Conservation (phyloP, 2,329 filamentous ascomycete species). For the Fusarium sacchari region DNA sequence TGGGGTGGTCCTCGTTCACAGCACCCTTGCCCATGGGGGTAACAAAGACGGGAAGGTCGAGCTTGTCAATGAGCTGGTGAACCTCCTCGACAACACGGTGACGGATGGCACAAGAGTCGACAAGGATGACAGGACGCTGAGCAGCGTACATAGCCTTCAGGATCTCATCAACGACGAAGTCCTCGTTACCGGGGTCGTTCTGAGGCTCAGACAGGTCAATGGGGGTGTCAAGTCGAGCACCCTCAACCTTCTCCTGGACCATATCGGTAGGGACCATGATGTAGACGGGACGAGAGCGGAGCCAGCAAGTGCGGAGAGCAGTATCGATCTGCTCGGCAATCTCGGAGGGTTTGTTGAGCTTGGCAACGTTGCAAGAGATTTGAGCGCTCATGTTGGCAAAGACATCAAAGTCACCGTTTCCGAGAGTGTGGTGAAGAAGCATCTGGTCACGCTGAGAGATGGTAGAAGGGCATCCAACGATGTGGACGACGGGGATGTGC, state of each 20-base stretch:
- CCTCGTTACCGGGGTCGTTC: constrained; percentile 77
- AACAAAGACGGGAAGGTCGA: constrained; percentile 83
- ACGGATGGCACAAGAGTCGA: constrained; percentile 85
- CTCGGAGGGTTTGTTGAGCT: constrained; percentile 74
- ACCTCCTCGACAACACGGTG: constrained; percentile 79
- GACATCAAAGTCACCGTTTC: constrained; percentile 83
- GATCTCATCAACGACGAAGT: constrained; percentile 84
- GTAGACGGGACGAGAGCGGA: constrained; percentile 82
- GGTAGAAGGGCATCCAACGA: constrained; percentile 65
- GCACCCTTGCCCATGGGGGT: constrained; percentile 91
- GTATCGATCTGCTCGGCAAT: constrained; percentile 82
- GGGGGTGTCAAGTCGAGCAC: constrained; percentile 73
- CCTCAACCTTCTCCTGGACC: constrained; percentile 79
- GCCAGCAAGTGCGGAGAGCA: constrained; percentile 77
- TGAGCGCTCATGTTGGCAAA: constrained; percentile 81
- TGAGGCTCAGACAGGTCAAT: constrained; percentile 72
- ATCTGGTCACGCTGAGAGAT: constrained; percentile 59
- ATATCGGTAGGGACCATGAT: constrained; percentile 86
- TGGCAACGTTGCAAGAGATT: constrained; percentile 77
- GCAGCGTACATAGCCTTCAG: constrained; percentile 77
- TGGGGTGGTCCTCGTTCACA: constrained; percentile 78
- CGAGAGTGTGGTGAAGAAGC: constrained; percentile 74
- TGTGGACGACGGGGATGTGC: constrained; percentile 76
- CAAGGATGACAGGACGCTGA: constrained; percentile 79
- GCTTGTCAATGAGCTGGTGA: constrained; percentile 76